Evolutionary conservation across 257 asterid species (phyloP).

Genomic region (Jacaranda copaia): DNA sequence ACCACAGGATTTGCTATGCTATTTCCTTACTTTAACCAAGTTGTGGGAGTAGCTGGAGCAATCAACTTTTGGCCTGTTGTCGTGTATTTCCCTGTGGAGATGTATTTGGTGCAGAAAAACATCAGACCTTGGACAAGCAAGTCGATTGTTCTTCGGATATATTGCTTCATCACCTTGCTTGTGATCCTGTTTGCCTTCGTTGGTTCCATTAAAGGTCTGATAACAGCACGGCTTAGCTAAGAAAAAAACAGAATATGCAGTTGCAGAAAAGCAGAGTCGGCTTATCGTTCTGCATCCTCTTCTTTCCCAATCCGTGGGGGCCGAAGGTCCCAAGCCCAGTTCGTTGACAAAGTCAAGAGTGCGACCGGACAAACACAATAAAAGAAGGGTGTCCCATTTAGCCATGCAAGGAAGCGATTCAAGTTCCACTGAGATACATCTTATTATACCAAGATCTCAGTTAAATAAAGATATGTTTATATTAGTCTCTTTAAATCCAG

Average conservation of each 20-base stretch:
- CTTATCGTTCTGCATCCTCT: too few species aligned
- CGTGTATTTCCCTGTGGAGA: slow-evolving; percentile 84
- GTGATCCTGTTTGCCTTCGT: slow-evolving; percentile 71
- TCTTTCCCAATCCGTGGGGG: too few species aligned
- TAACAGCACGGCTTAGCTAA: slow-evolving; percentile 52
- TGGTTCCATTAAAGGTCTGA: slow-evolving; percentile 75
- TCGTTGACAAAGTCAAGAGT: too few species aligned
- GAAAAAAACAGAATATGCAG: neutral
- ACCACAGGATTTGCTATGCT: slow-evolving; percentile 60
- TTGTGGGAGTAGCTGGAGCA: slow-evolving; percentile 78
- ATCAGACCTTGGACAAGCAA: slow-evolving; percentile 50
- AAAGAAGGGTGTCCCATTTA: too few species aligned
- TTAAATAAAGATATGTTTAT: neutral
- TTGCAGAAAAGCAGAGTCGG: neutral
- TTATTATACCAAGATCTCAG: neutral
- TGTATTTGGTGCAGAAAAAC: slow-evolving; percentile 69
- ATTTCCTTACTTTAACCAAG: slow-evolving; percentile 85
- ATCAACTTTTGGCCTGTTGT: slow-evolving; percentile 81
- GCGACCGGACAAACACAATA: too few species aligned
- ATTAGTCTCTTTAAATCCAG: neutral
- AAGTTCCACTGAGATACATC: too few species aligned
- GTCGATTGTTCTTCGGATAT: slow-evolving; percentile 53
- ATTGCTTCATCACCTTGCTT: slow-evolving; percentile 49
- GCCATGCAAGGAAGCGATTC: too few species aligned
- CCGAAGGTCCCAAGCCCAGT: too few species aligned